A percentile compares a stretch with the other conserved stretches of the same genome.
These are phyloP conservation scores for Lactifluus echinatus DNA, from an alignment of 768 basidiomycete genomes.

Conservation along the genomic window DNA sequence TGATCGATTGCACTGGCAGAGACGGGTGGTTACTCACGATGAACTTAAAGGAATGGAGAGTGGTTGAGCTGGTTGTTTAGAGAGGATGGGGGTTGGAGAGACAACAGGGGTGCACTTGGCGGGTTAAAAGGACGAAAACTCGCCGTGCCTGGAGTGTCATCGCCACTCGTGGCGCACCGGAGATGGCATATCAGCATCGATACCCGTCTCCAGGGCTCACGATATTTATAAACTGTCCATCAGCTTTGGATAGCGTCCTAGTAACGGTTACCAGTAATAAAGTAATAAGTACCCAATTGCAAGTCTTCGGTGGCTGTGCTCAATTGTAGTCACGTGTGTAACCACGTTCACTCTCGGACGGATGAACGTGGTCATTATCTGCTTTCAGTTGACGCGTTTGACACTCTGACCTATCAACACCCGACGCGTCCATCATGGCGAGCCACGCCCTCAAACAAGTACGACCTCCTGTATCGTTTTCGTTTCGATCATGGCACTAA, in stretches of 20 bases:
- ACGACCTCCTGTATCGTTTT: slow-evolving; percentile 10
- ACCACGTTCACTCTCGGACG: not conserved
- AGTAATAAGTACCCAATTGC: too few species aligned
- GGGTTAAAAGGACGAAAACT: not conserved
- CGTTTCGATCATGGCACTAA: not conserved
- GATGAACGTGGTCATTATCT: too few species aligned
- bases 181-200: not conserved
- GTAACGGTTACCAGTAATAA: too few species aligned
- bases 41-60: not conserved
- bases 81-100: not conserved
- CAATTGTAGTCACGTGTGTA: not conserved
- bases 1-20: not conserved
- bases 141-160: slow-evolving; percentile 2
- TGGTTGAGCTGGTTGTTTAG: not conserved
- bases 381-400: not conserved
- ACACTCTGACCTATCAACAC: not conserved
- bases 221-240: not conserved
- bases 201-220: not conserved
- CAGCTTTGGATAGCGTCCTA: too few species aligned
- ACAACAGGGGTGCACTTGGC: not conserved
- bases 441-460: slow-evolving; percentile 40
- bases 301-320: not conserved
- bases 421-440: slow-evolving; percentile 30
- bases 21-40: not conserved
- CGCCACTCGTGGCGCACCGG: not conserved